Base-by-base conservation (phyloP, 345 rosid species). In the Populus alba region DNA sequence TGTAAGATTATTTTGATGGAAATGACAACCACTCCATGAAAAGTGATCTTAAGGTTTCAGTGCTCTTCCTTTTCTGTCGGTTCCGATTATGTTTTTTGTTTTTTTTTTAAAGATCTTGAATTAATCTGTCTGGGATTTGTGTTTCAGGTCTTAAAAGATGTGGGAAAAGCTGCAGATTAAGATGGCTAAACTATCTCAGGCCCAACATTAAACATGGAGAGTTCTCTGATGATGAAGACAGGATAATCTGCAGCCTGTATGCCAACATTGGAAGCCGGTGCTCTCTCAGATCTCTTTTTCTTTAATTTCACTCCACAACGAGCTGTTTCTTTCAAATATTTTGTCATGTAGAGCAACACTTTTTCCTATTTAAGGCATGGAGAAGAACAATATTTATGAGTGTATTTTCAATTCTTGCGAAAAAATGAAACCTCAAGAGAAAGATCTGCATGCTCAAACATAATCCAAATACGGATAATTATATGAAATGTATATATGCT, bases 251-350 rank as follows among this genome's bases (percentile, higher is more conserved):
- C 49, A 79, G 37, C 71, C 85, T 82, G 9, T 82, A 75, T 68
- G 76, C 85, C 74, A 82, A 72, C 80, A 82, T 82, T 75, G 85
- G 85, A 45, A 82, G 85, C 82, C 79, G 82, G 85, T 79, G 41
- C 16, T 37, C 38, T 35, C 41, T 67, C 25, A 37, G 25, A 22
- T 39, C n/a, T 33, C 62, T 45, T 67, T 27, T 66, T 25, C 37
- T 27, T 37, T 33, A 35, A 65, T 31, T 15, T 13, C 20, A 29
- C 37, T 43, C 33, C 38, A 4, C 39, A 75, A 38, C 38, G 22
- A 4, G 3, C 18, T 38, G 7, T 59, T 38, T 73, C 38, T 61
- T 4, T 23, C 20, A 59, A 25, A 23, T 59, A 59, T 59, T 23
- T 59, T 10, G 29, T 59, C 63, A 59, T n/a, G 29, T 57, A n/a